A percentile compares a stretch with the other conserved stretches of the same genome.
phyloP scores from a whole-genome alignment of 2,329 filamentous ascomycete species.

The Davidsoniella neocaledoniae region DNA sequence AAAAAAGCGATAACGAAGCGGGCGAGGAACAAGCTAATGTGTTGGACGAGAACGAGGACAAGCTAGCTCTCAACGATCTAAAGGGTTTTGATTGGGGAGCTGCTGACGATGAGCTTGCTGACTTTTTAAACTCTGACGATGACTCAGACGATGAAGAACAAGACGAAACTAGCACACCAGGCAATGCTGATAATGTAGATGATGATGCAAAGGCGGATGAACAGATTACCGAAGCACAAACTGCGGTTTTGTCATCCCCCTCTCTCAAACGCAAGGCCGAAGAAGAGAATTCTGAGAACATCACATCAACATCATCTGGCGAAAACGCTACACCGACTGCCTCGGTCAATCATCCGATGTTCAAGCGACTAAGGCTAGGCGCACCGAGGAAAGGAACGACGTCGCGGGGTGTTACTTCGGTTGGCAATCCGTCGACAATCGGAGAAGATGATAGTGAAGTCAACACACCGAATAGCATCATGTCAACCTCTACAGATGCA shows the following conservation, averaged over 20 bases:
- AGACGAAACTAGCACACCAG: conserved; percentile 7
- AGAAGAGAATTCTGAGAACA: conserved; percentile 12
- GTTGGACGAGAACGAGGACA: conserved; percentile 26
- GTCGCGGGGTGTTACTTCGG: conserved; percentile 21
- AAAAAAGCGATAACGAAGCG: conserved; percentile 19
- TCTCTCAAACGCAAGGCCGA: conserved; percentile 15
- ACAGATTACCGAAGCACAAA: neutral
- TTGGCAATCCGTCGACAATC: conserved; percentile 25
- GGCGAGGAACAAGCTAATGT: conserved; percentile 20
- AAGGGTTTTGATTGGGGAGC: conserved; percentile 44
- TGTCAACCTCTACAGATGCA: conserved; percentile 25
- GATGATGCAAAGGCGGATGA: conserved; percentile 13
- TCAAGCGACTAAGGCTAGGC: conserved; percentile 7
- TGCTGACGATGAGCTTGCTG: conserved; percentile 56
- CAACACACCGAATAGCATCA: conserved; percentile 25
- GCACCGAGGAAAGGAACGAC: conserved; percentile 22
- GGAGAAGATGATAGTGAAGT: conserved; percentile 20
- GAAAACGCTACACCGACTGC: conserved; percentile 34
- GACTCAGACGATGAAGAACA: conserved; percentile 19
- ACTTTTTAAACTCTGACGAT: conserved; percentile 46
- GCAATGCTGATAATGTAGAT: conserved; percentile 13
- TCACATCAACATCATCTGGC: conserved; percentile 18
- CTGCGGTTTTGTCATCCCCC: neutral
- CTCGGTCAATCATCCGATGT: conserved; percentile 10
- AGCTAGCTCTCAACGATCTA: conserved; percentile 36